Evolutionary conservation across 129 eudicot genomes (phyloP).

Genomic region (Gnaphalium uliginosum): DNA sequence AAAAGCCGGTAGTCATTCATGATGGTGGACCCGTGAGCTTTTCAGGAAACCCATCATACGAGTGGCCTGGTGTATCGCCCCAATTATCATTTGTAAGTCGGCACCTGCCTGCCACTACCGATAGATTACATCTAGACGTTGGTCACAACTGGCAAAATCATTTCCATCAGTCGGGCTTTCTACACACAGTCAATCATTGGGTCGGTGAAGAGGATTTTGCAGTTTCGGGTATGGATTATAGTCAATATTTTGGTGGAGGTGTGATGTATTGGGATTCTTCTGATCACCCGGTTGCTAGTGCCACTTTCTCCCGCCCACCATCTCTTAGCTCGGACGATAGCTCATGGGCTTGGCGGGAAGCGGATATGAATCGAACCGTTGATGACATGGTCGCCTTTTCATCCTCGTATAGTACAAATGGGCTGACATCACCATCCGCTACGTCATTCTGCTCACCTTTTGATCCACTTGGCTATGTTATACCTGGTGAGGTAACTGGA

Average conservation of each 20-base stretch:
- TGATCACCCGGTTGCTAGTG: conserved; percentile 65
- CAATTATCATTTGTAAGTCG: conserved; percentile 56
- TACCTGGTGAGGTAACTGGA: conserved; percentile 64
- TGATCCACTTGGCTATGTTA: conserved; percentile 81
- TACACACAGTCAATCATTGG: conserved; percentile 62
- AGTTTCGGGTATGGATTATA: conserved; percentile 81
- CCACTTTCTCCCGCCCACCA: conserved; percentile 79
- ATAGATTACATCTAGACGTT: conserved; percentile 83
- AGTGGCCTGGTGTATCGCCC: conserved; percentile 74
- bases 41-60: conserved; percentile 59
- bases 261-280: conserved; percentile 98
- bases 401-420: conserved; percentile 87
- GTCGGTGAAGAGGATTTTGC: conserved; percentile 81
- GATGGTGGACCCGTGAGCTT: conserved; percentile 37
- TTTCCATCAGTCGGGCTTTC: conserved; percentile 61
- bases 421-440: conserved; percentile 83
- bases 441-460: conserved; percentile 89
- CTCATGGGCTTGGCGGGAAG: conserved; percentile 97
- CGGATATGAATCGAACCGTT: conserved; percentile 82
- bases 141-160: conserved; percentile 74
- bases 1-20: conserved; percentile 33
- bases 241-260: conserved; percentile 94
- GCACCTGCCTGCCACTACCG: conserved; percentile 78
- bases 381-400: conserved; percentile 98
- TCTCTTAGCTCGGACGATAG: conserved; percentile 97